Evolutionary conservation across 1,284 basidiomycete genomes (phyloP).

Genomic region (Heterobasidion occidentale): DNA sequence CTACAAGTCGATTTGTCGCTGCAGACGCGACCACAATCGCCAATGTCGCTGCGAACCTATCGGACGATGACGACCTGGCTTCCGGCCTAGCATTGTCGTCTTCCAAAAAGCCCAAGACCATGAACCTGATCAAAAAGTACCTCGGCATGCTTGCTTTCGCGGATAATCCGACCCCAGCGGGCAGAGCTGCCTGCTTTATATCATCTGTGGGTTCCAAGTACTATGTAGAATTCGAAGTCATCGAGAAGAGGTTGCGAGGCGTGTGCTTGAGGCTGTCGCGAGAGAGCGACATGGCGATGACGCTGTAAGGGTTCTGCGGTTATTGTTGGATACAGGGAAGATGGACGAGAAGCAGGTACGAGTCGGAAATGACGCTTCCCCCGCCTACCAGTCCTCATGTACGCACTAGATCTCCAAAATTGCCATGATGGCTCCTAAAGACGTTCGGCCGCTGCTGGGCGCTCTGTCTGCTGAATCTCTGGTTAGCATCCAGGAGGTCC

Average conservation of each 20-base stretch:
- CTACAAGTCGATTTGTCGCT: neutral
- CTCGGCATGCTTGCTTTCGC: constrained; percentile 65
- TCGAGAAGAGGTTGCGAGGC: constrained; percentile 67
- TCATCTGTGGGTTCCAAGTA: constrained; percentile 66
- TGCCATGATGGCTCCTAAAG: constrained; percentile 86
- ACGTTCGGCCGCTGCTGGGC: constrained; percentile 77
- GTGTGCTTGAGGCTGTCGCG: constrained; percentile 75
- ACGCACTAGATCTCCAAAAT: constrained; percentile 78
- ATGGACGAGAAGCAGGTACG: constrained; percentile 91
- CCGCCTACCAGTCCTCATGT: neutral
- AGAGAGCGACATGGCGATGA: constrained; percentile 81
- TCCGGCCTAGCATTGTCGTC: constrained; percentile 45
- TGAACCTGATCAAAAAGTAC: constrained; percentile 66
- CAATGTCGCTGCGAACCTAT: constrained; percentile 50
- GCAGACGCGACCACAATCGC: constrained; percentile 58
- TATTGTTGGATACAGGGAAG: constrained; percentile 86
- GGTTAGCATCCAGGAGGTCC: constrained; percentile 86
- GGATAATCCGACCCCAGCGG: constrained; percentile 74
- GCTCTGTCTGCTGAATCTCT: constrained; percentile 74
- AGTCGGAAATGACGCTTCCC: neutral
- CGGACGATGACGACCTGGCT: constrained; percentile 50
- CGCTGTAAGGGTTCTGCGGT: constrained; percentile 78
- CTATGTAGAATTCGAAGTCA: constrained; percentile 76
- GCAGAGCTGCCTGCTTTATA: constrained; percentile 60
- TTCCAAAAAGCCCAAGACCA: constrained; percentile 49